Base-by-base conservation (phyloP, 768 basidiomycete species). In the Rhodotorula graminis region DNA sequence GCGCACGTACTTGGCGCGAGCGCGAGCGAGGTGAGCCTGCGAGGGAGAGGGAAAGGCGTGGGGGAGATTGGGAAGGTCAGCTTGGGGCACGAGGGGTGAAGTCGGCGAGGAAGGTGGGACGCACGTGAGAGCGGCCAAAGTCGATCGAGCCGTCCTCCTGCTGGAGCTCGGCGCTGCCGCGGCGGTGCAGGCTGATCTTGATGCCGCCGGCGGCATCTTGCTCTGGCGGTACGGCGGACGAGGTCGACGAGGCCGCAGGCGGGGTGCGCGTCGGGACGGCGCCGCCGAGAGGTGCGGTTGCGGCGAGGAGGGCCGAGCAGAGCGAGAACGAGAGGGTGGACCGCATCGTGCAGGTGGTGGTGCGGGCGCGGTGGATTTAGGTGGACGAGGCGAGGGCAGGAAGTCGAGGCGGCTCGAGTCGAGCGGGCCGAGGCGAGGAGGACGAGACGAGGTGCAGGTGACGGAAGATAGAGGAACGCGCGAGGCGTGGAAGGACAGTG, bases 21-120 rank as follows among this genome's bases (percentile, higher is more conserved):
- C 67, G 10, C 64, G 57, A 3, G 63, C 67, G 63, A 72, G 67
- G 33, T 72, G 66, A 29, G 66, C 63, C 71, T 72, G 65, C 6
- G 25, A 7, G 44, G 3, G 37, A 15, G 56, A 40, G 21, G 19
- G 42, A 37, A 42, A 6, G 21, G 14, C 21, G 15, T 11, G 21
- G 44, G 44, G 55, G 23, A 57, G 37, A 37, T 37, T 4, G 37
- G 9, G 37, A 31, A 12, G 31, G 31, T 29, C 21, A 27, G 37
- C 53, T 47, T 53, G 27, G 27, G 16, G 19, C 9, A 2, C 21
- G 12, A 9, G 57, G 29, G 2, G 10, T n/a, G 37, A 11, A 21
- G 21, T 21, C 21, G 21, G 14, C 7, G 49, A 29, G 33, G 27
- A 15, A 23, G 10, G 16, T 23, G 27, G 11, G 31, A 72, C 71